These are phyloP conservation scores for Exserohilum turcica DNA, from an alignment of 2,329 filamentous ascomycete species.

Conservation along the genomic window DNA sequence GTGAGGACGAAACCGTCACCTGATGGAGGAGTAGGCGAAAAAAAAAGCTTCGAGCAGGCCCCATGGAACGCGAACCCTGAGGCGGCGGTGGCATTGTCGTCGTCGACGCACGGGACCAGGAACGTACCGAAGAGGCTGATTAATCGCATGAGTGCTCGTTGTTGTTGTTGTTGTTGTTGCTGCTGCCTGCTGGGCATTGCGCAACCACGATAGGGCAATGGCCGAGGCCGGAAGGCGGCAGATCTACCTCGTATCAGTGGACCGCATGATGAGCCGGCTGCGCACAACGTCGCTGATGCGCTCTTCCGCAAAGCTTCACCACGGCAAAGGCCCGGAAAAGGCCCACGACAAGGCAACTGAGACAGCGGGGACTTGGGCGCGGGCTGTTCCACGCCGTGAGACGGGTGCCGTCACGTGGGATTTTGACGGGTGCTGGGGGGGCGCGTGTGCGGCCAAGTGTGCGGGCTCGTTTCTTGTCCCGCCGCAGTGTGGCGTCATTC, in stretches of 20 bases:
- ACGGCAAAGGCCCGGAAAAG: background rate
- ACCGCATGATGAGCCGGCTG: conserved; percentile 10
- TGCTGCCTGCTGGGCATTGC: conserved; percentile 10
- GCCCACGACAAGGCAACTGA: conserved; percentile 25
- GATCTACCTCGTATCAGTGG: conserved; percentile 8
- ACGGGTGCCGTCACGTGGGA: background rate
- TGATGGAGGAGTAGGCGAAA: background rate
- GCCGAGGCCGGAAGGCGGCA: conserved; percentile 1
- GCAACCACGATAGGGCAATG: conserved; percentile 16
- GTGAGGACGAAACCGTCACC: background rate
- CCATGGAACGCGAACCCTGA: background rate
- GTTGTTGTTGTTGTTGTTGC: background rate
- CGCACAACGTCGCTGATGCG: background rate
- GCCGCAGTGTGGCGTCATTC: conserved; percentile 13
- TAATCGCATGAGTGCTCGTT: background rate
- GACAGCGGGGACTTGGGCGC: conserved; percentile 9
- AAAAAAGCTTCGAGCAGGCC: background rate
- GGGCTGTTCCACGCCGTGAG: background rate
- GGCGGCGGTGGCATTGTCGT: too few relatives aligned
- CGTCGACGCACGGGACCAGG: too few relatives aligned
- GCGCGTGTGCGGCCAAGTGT: background rate
- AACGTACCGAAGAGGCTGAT: too few relatives aligned
- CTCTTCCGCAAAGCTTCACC: background rate
- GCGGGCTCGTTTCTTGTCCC: background rate
- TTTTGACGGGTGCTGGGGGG: background rate